Base-by-base conservation (phyloP, 2,329 filamentous ascomycete genomes). In the Calonectria henricotiae region DNA sequence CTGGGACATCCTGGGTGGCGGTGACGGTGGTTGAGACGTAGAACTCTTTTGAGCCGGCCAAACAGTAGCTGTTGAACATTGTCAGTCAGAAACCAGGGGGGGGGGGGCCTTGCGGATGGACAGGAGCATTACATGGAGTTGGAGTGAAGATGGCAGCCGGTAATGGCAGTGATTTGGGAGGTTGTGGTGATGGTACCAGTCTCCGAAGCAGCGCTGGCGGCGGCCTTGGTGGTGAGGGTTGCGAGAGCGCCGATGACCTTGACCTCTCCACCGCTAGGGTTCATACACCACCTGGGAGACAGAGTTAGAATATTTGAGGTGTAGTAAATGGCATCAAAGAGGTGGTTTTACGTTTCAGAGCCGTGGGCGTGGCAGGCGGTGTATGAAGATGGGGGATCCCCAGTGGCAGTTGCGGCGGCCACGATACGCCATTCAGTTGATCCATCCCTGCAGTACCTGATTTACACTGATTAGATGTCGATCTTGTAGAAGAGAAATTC, bases 1-100 rank as follows among this genome's bases (percentile, higher is more conserved):
- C 83, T 0, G 91, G 90, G 30, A 90, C 80, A 55, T 87, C 86
- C 41, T 85, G 84, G 0, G 87, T 90, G 27, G 85, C 85, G 1
- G 88, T 92, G 3, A 84, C 83, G 11, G 86, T 85, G 0, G 84
- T 83, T 46, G 83, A 82, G 39, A 86, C 81, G 46, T 81, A 76
- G 66, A 83, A 87, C 73, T 86, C 84, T 0, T 80, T 76, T 0
- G 79, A 78, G 35, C 81, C 83, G 30, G 81, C 83, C 72, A 86
- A 80, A 72, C 86, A 88, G 72, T 79, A 83, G 9, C 86, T 86
- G 70, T 15, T 11, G 4, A 9, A 0, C 9, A 62, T 70, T 27
- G 71, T 20, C 20, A 20, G 20, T 20, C 20, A 20, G 20, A 20
- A 20, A 20, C 20, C 20, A 20, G 20, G n/a, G n/a, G n/a, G n/a